Percentiles rank a stretch among this genome's conserved stretches.
These are phyloP conservation scores for Aspergillus sparsus DNA, from an alignment of 495 filamentous ascomycete genomes.

Conservation along the genomic window DNA sequence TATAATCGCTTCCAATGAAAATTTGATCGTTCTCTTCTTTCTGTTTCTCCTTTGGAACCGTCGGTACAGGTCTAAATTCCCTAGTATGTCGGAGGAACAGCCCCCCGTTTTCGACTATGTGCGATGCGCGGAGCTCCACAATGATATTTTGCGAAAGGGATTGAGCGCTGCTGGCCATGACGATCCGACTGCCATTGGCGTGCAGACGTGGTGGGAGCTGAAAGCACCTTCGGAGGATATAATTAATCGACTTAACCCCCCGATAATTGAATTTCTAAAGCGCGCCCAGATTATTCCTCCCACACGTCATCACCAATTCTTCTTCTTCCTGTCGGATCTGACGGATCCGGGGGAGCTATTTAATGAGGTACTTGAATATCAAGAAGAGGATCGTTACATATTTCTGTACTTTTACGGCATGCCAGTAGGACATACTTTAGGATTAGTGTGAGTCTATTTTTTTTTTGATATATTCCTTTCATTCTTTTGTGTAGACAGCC, in stretches of 20 bases:
- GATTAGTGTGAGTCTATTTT: background rate
- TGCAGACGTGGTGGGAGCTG: constrained; percentile 5
- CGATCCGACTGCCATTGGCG: background rate
- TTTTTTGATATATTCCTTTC: background rate
- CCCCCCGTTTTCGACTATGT: background rate
- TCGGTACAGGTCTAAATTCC: too few relatives aligned
- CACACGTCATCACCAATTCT: constrained; percentile 3
- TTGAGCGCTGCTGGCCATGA: background rate
- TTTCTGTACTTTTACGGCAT: too few relatives aligned
- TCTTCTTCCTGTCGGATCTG: background rate
- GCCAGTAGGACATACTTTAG: background rate
- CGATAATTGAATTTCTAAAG: constrained; percentile 3
- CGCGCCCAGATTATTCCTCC: background rate
- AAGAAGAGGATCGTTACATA: too few relatives aligned
- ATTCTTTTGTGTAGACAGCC: background rate
- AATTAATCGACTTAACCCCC: background rate
- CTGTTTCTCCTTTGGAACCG: too few relatives aligned
- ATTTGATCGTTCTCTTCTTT: too few relatives aligned
- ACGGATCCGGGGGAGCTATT: background rate
- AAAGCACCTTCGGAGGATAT: background rate
- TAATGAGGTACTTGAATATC: background rate
- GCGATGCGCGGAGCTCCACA: constrained; percentile 1
- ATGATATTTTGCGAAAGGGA: background rate
- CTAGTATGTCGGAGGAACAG: too few relatives aligned
- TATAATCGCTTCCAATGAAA: too few relatives aligned